phyloP scores from a whole-genome alignment of 106 monocot genomes.

The Triglochin maritima region DNA sequence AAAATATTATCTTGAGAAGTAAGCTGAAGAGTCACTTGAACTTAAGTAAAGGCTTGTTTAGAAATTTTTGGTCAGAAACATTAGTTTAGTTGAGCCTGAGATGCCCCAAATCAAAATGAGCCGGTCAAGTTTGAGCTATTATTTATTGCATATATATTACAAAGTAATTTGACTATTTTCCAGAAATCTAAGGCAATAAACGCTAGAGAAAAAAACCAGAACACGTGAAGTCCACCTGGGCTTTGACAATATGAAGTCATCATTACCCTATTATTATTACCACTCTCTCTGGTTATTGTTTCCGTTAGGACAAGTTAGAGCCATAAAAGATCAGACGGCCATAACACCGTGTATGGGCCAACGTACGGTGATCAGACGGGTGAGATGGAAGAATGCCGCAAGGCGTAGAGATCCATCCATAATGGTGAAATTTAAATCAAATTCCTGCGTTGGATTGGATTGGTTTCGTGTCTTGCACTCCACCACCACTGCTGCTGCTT shows the following conservation, averaged over 20 bases:
- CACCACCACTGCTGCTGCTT: neutral
- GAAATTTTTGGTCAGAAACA: too few species aligned
- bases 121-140: too few species aligned
- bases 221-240: neutral
- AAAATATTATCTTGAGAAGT: too few species aligned
- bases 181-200: neutral
- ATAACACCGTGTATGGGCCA: neutral
- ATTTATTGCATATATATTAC: too few species aligned
- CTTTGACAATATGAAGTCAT: neutral
- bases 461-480: neutral
- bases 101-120: too few species aligned
- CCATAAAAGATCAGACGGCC: neutral
- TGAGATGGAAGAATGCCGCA: slow-evolving; percentile 3
- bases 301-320: neutral
- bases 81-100: too few species aligned
- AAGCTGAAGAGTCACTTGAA: neutral
- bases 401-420: neutral
- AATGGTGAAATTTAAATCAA: neutral
- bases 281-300: neutral
- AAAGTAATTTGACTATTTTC: too few species aligned
- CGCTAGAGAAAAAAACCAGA: neutral
- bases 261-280: slow-evolving; percentile 4
- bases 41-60: neutral
- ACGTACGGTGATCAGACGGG: neutral
- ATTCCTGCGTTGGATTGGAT: neutral